A percentile compares a stretch with the other conserved stretches of the same genome.
Evolutionary conservation across 129 eudicot species (phyloP).

Genomic region (Arctium lappa): DNA sequence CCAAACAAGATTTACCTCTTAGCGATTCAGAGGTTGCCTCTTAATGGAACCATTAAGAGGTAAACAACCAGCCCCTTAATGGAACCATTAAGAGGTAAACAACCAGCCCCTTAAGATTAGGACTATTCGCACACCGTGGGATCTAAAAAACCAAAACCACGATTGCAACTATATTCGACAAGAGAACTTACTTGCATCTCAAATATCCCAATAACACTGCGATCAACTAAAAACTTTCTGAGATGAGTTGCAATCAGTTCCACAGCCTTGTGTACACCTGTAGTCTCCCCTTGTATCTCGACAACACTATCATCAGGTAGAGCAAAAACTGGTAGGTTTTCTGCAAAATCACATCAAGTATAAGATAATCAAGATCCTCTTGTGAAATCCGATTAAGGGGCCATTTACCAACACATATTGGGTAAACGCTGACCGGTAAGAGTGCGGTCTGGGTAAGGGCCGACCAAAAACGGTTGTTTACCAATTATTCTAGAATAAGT

Average conservation of each 20-base stretch:
- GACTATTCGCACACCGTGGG: background rate
- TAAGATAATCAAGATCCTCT: background rate
- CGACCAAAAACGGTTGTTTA: background rate
- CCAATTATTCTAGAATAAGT: background rate
- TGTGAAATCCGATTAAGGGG: background rate
- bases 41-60: no score
- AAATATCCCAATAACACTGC: constrained; percentile 69
- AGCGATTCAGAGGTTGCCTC: no score
- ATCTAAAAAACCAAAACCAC: background rate
- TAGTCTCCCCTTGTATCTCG: constrained; percentile 82
- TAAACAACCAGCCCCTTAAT: no score
- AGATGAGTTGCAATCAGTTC: constrained; percentile 79
- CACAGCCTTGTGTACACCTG: constrained; percentile 70
- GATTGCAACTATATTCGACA: background rate
- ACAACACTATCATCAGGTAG: constrained; percentile 87
- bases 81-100: no score
- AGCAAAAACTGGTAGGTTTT: constrained; percentile 85
- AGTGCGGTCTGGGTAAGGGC: no score
- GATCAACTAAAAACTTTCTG: constrained; percentile 91
- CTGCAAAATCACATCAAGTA: constrained; percentile 44
- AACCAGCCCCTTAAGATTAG: no score
- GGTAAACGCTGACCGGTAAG: background rate
- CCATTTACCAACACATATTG: background rate
- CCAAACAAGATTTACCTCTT: no score
- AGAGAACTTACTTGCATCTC: constrained; percentile 64